A percentile compares a stretch with the other conserved stretches of the same genome.
These are phyloP conservation scores for Candida boidinii DNA, from an alignment of 805 yeast genomes.

Conservation along the genomic window DNA sequence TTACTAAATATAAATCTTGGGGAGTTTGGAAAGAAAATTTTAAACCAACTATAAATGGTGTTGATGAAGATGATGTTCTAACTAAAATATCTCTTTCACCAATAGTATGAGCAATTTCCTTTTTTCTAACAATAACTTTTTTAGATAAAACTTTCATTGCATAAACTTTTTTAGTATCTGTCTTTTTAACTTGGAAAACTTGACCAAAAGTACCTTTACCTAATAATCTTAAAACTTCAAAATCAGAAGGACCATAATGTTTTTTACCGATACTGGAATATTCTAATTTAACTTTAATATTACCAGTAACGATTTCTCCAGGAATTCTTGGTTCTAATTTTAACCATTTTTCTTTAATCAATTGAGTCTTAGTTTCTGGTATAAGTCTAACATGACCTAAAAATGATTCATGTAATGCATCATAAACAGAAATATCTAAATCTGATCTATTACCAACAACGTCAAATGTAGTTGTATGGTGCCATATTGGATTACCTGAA, in stretches of 20 bases:
- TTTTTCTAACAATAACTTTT: slow-evolving; percentile 91
- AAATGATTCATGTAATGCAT: slow-evolving; percentile 72
- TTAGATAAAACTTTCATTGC: slow-evolving; percentile 97
- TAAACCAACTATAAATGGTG: slow-evolving; percentile 89
- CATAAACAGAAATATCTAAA: slow-evolving; percentile 86
- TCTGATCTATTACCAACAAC: slow-evolving; percentile 80
- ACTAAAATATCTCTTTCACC: slow-evolving; percentile 95
- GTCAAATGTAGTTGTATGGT: slow-evolving; percentile 88
- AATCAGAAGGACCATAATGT: slow-evolving; percentile 89
- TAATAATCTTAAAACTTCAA: slow-evolving; percentile 79
- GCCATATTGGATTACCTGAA: slow-evolving; percentile 79
- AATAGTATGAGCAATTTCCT: slow-evolving; percentile 96
- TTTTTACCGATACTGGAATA: slow-evolving; percentile 62
- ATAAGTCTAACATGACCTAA: slow-evolving; percentile 74
- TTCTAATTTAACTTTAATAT: slow-evolving; percentile 65
- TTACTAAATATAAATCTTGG: slow-evolving; percentile 81
- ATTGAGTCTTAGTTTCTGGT: slow-evolving; percentile 47
- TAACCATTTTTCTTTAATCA: slow-evolving; percentile 60
- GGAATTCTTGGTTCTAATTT: slow-evolving; percentile 62
- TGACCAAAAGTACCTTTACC: slow-evolving; percentile 98
- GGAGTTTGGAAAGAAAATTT: slow-evolving; percentile 97
- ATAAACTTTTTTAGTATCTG: slow-evolving; percentile 82
- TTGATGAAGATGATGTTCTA: slow-evolving; percentile 70
- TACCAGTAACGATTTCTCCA: slow-evolving; percentile 73
- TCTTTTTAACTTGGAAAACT: slow-evolving; percentile 91